Evolutionary conservation across 2,329 filamentous ascomycete genomes (phyloP).

Genomic region (Zasmidium angulare): DNA sequence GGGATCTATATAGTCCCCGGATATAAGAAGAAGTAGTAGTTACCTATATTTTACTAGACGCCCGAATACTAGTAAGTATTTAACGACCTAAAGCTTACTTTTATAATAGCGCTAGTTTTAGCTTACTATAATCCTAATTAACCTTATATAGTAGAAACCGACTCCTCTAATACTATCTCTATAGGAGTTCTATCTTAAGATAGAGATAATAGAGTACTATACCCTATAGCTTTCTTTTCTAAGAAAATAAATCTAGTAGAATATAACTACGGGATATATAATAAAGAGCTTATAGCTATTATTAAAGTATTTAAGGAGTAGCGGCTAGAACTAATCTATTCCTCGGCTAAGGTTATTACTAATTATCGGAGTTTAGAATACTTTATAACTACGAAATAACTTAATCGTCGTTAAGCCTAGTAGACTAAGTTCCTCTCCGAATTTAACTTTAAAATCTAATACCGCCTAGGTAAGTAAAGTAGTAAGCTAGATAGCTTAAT

Average conservation of each 20-base stretch:
- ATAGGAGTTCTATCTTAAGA: not conserved
- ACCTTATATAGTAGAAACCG: not conserved
- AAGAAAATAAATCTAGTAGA: constrained; percentile 11
- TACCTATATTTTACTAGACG: not conserved
- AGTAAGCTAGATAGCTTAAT: too few species aligned
- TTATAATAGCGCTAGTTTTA: not conserved
- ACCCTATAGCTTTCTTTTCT: constrained; percentile 8
- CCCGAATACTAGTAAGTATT: not conserved
- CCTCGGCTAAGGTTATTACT: too few species aligned
- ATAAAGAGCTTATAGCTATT: constrained; percentile 34
- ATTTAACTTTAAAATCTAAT: too few species aligned
- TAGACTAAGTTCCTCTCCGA: too few species aligned
- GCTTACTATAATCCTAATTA: not conserved
- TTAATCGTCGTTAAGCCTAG: too few species aligned
- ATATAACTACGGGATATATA: constrained; percentile 17
- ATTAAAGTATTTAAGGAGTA: constrained; percentile 30
- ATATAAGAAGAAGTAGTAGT: not conserved
- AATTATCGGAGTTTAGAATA: too few species aligned
- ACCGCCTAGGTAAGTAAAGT: too few species aligned
- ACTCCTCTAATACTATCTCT: not conserved
- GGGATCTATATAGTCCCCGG: too few species aligned
- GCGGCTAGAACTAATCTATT: constrained; percentile 22
- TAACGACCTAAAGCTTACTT: not conserved
- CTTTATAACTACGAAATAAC: too few species aligned
- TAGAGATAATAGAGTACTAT: not conserved